A percentile compares a stretch with the other conserved stretches of the same genome.
Evolutionary conservation across 495 filamentous ascomycete species (phyloP).

Genomic region (Penicillium simplicissimum): DNA sequence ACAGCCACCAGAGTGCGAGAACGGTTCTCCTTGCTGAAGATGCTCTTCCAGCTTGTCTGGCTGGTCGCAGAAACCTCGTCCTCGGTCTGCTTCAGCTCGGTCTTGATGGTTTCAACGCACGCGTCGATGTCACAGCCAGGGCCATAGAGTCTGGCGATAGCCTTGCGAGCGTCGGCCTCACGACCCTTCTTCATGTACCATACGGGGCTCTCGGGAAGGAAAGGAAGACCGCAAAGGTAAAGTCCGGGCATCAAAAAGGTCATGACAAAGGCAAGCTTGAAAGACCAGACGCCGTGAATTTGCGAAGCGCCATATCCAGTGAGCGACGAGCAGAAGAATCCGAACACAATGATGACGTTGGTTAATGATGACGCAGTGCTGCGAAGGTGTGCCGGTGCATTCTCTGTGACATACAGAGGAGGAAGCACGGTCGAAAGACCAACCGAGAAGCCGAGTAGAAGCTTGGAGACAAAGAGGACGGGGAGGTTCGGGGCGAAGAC

Average conservation of each 20-base stretch:
- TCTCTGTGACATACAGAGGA: constrained; percentile 18
- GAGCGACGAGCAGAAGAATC: constrained; percentile 13
- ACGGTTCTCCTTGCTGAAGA: constrained; percentile 18
- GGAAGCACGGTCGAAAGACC: constrained; percentile 17
- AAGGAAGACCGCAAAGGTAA: constrained; percentile 20
- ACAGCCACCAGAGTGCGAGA: constrained; percentile 19
- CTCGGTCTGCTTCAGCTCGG: constrained; percentile 12
- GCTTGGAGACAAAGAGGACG: constrained; percentile 15
- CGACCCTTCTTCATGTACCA: constrained; percentile 20
- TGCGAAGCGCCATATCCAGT: constrained; percentile 16
- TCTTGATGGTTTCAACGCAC: constrained; percentile 14
- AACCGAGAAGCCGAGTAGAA: constrained; percentile 16
- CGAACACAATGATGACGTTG: constrained; percentile 21
- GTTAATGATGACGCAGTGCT: constrained; percentile 14
- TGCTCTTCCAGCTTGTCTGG: constrained; percentile 22
- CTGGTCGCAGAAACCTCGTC: constrained; percentile 1
- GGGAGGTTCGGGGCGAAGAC: constrained; percentile 16
- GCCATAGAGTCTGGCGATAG: constrained; percentile 12
- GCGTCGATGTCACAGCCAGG: constrained; percentile 7
- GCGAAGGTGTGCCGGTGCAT: constrained; percentile 17
- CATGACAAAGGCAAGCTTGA: constrained; percentile 19
- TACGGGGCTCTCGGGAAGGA: constrained; percentile 18
- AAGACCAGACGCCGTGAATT: constrained; percentile 14
- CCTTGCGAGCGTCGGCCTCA: constrained; percentile 15
- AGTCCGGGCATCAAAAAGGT: constrained; percentile 15